Conservation (phyloP, 2,329 filamentous ascomycete species). For the Dryadomyces quercus-mongolicae region DNA sequence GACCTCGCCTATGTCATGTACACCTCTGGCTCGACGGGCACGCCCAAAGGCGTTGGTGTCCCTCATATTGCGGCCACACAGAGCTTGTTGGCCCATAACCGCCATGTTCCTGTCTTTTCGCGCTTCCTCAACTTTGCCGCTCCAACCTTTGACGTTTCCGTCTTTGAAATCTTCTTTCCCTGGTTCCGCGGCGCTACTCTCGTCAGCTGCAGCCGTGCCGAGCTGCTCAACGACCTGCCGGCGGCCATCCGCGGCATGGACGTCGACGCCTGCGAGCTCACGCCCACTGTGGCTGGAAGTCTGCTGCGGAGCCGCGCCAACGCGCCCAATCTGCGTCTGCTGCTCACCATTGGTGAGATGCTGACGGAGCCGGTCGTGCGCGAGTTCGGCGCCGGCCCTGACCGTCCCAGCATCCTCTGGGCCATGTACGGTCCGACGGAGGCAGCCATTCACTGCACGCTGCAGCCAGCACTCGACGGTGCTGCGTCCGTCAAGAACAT, state of each 20-base stretch:
- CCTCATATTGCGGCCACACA: conserved; percentile 73
- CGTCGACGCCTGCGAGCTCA: conserved; percentile 79
- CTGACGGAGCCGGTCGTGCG: conserved; percentile 63
- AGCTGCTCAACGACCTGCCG: conserved; percentile 66
- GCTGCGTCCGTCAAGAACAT: conserved; percentile 54
- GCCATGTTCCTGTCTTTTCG: conserved; percentile 60
- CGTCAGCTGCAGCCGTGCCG: conserved; percentile 54
- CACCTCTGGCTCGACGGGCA: conserved; percentile 80
- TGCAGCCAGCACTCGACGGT: conserved; percentile 50
- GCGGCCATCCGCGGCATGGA: conserved; percentile 49
- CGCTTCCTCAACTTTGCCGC: conserved; percentile 87
- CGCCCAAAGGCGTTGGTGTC: conserved; percentile 76
- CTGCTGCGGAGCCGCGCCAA: conserved; percentile 55
- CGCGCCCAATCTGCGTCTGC: conserved; percentile 54
- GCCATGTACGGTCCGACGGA: conserved; percentile 95
- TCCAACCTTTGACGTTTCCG: conserved; percentile 86
- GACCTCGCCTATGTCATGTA: conserved; percentile 82
- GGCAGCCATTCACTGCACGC: conserved; percentile 77
- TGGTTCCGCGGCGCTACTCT: conserved; percentile 62
- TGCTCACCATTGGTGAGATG: conserved; percentile 91
- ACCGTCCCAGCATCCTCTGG: conserved; percentile 56
- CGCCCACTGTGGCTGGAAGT: conserved; percentile 74
- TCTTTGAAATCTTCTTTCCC: conserved; percentile 92
- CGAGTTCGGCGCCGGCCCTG: conserved; percentile 58
- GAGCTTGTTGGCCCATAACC: conserved; percentile 69